phyloP scores from a whole-genome alignment of 768 basidiomycete species.

The Galerina marginata region DNA sequence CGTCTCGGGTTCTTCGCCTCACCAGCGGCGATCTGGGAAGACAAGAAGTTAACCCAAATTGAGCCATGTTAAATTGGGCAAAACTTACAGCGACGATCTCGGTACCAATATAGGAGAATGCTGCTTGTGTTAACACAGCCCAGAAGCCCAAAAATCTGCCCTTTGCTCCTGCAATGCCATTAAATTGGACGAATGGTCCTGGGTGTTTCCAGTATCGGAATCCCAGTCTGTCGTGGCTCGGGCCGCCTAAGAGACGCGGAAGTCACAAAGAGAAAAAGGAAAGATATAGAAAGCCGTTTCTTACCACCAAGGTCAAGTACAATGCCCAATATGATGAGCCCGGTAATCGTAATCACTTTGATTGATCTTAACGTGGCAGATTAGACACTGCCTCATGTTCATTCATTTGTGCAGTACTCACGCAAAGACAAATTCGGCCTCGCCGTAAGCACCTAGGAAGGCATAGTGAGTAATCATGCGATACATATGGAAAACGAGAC shows the following conservation, averaged over 20 bases:
- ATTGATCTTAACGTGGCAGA: conserved; percentile 56
- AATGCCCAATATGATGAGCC: conserved; percentile 70
- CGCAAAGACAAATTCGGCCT: conserved; percentile 88
- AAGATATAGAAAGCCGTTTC: conserved; percentile 10
- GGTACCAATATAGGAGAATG: conserved; percentile 92
- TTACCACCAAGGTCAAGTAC: conserved; percentile 81
- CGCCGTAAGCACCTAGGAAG: conserved; percentile 68
- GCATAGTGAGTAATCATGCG: neutral
- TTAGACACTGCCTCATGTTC: neutral
- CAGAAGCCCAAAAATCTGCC: conserved; percentile 75
- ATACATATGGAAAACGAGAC: conserved; percentile 2
- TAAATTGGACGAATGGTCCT: conserved; percentile 83
- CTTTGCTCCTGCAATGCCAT: conserved; percentile 63
- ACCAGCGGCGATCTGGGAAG: conserved; percentile 77
- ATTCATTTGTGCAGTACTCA: conserved; percentile 37
- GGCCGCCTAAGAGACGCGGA: conserved; percentile 59
- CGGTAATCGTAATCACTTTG: conserved; percentile 86
- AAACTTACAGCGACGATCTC: conserved; percentile 86
- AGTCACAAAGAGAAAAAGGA: neutral
- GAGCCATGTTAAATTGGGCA: neutral
- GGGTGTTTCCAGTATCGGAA: conserved; percentile 88
- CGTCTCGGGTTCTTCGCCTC: conserved; percentile 88
- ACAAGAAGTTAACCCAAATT: conserved; percentile 9
- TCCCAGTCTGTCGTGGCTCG: conserved; percentile 73
- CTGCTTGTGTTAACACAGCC: conserved; percentile 78